Evolutionary conservation across 495 filamentous ascomycete species (phyloP).

Genomic region (Pseudoneurospora amorphoporcata): DNA sequence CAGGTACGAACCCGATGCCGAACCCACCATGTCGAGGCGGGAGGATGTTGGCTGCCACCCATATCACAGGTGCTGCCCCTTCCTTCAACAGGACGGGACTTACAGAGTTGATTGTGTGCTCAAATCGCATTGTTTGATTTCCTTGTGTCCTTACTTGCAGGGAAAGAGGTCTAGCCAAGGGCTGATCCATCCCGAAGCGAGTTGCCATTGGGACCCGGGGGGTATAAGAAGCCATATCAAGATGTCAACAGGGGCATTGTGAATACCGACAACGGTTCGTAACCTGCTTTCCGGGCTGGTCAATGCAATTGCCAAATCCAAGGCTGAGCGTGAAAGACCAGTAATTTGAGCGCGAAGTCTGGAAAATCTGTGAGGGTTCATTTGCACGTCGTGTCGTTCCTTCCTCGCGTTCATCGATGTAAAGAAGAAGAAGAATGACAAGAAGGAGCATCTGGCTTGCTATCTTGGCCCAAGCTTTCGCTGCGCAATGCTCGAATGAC

Average conservation of each 20-base stretch:
- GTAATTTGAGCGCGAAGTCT: background rate
- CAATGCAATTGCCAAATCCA: conserved; percentile 1
- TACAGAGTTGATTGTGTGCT: background rate
- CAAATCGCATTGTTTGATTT: background rate
- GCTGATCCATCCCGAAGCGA: fast-evolving
- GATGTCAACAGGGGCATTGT: background rate
- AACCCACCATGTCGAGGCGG: background rate
- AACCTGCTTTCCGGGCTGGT: conserved; percentile 8
- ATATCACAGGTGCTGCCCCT: background rate
- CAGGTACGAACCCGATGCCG: background rate
- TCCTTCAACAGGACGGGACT: background rate
- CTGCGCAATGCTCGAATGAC: conserved; percentile 8
- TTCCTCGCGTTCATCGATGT: background rate
- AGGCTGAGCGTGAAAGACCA: background rate
- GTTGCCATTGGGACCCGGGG: background rate
- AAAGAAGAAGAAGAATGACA: background rate
- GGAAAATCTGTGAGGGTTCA: background rate
- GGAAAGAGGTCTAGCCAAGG: background rate
- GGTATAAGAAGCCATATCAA: background rate
- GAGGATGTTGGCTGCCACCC: background rate
- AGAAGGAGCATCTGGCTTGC: background rate
- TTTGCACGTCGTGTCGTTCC: background rate
- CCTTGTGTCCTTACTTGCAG: background rate
- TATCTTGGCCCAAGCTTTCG: background rate
- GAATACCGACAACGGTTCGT: background rate